phyloP scores from a whole-genome alignment of 257 asterid genomes.

The Hygrophila difformis region DNA sequence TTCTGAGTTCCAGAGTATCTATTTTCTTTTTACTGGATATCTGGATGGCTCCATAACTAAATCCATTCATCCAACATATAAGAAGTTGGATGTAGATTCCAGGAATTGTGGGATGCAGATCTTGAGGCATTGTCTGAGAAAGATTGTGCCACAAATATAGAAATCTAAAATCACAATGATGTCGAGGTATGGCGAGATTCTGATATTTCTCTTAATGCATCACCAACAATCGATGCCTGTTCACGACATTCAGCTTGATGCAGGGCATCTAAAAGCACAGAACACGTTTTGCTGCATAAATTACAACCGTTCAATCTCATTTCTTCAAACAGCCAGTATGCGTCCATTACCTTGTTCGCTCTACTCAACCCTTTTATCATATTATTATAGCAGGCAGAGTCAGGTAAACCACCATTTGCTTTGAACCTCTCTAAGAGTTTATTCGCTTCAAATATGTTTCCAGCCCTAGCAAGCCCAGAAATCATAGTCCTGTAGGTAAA shows the following conservation, averaged over 20 bases:
- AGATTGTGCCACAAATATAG: no score
- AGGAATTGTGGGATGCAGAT: no score
- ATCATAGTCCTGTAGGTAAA: conserved; percentile 83
- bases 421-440: conserved; percentile 59
- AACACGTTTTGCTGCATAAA: conserved; percentile 73
- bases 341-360: conserved; percentile 69
- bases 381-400: conserved; percentile 85
- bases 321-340: conserved; percentile 75
- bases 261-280: conserved; percentile 75
- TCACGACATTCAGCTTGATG: conserved; percentile 91
- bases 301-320: conserved; percentile 73
- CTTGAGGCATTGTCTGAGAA: no score
- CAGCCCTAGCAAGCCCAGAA: conserved; percentile 93
- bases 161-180: conserved; percentile 49
- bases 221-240: conserved; percentile 92
- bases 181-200: conserved; percentile 82
- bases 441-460: conserved; percentile 69
- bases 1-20: no score
- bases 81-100: no score
- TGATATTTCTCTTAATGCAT: conserved; percentile 75
- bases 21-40: no score
- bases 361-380: conserved; percentile 85
- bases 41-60: no score
- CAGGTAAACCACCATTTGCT: conserved; percentile 77
- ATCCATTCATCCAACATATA: no score